phyloP scores from a whole-genome alignment of 2,329 filamentous ascomycete species.

The Epichloe gansuensis region DNA sequence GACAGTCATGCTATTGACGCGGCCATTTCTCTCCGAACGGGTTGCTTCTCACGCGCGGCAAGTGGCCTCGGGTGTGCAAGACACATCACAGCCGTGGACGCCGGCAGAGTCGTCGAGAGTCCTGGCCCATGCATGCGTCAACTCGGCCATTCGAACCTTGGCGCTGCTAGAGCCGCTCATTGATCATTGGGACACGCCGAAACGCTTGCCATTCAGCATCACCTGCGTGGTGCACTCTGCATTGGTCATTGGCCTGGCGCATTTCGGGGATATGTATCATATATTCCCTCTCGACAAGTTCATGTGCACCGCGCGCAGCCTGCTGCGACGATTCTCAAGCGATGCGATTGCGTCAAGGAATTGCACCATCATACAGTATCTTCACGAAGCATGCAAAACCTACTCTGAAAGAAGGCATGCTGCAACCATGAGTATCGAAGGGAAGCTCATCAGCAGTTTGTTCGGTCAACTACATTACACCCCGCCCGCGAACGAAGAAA shows the following conservation, averaged over 20 bases:
- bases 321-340: conserved; percentile 11
- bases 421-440: conserved; percentile 12
- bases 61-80: neutral
- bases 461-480: conserved; percentile 14
- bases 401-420: conserved; percentile 11
- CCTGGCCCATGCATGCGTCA: conserved; percentile 16
- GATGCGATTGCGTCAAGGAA: conserved; percentile 14
- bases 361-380: conserved; percentile 11
- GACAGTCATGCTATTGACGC: conserved; percentile 21
- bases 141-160: conserved; percentile 19
- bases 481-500: neutral
- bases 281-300: conserved; percentile 14
- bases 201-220: conserved; percentile 27
- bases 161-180: conserved; percentile 24
- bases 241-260: conserved; percentile 27
- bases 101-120: conserved; percentile 5
- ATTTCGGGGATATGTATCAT: conserved; percentile 27
- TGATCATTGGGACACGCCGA: conserved; percentile 19
- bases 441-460: conserved; percentile 12
- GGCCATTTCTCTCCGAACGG: conserved; percentile 18
- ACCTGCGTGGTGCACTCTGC: conserved; percentile 30
- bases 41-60: conserved; percentile 10
- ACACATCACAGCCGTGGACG: neutral
- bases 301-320: conserved; percentile 9
- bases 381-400: conserved; percentile 13